These are phyloP conservation scores for Trypanosoma brucei DNA, from an alignment of 208 protist species.

Conservation along the genomic window DNA sequence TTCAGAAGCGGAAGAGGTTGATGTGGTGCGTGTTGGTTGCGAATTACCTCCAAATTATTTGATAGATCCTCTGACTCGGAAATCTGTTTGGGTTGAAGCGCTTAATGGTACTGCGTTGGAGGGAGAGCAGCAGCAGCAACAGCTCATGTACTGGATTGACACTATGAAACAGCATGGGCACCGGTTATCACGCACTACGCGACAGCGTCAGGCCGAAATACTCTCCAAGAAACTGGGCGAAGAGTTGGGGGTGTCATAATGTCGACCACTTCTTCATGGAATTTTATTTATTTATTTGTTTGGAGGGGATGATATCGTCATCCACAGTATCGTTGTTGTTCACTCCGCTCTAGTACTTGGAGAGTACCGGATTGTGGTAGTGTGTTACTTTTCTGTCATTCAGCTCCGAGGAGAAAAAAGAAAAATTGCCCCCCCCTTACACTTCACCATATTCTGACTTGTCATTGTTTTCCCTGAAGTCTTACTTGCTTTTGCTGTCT, in stretches of 20 bases:
- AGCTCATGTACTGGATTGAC: conserved; percentile 50
- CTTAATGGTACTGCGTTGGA: conserved; percentile 12
- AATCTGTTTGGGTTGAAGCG: conserved; percentile 35
- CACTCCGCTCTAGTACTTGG: too few species aligned
- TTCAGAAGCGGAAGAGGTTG: not conserved
- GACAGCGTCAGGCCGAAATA: conserved; percentile 49
- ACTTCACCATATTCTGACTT: too few species aligned
- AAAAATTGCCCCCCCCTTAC: too few species aligned
- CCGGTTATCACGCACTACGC: conserved; percentile 22
- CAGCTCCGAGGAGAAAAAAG: too few species aligned
- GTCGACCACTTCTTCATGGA: not conserved
- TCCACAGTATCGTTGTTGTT: too few species aligned
- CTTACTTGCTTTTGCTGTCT: too few species aligned
- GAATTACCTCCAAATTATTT: conserved; percentile 47
- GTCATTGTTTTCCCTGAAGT: too few species aligned
- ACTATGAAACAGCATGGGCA: conserved; percentile 62
- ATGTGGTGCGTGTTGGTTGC: conserved; percentile 17
- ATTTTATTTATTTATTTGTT: too few species aligned
- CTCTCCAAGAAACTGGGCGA: conserved; percentile 32
- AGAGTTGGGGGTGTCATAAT: conserved; percentile 24
- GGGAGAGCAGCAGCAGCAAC: conserved; percentile 16
- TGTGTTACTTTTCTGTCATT: too few species aligned
- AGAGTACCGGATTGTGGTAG: too few species aligned
- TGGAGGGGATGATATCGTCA: too few species aligned
- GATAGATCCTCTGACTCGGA: conserved; percentile 49